Conservation (phyloP, 106 monocot species). For the Iris macrosiphon region DNA sequence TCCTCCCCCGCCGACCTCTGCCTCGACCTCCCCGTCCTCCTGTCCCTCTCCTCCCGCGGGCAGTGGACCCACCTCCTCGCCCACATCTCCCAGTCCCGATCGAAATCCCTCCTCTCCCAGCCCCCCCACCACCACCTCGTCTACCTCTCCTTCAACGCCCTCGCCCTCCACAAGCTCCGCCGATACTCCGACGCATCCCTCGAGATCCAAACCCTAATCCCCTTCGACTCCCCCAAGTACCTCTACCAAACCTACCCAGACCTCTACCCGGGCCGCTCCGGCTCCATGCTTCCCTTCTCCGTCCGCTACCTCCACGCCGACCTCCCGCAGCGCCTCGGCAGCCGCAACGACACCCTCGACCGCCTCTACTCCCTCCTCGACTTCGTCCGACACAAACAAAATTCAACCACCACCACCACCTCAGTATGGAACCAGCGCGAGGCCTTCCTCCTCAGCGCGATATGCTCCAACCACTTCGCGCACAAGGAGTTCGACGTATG, state of each 20-base stretch:
- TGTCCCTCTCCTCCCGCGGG: too few species aligned
- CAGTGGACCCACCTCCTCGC: too few species aligned
- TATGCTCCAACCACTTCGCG: conserved; percentile 57
- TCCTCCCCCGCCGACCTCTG: too few species aligned
- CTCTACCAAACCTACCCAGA: conserved; percentile 68
- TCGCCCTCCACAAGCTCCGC: conserved; percentile 88
- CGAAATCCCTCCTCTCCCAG: conserved; percentile 19
- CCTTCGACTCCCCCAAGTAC: conserved; percentile 44
- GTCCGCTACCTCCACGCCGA: conserved; percentile 70
- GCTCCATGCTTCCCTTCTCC: conserved; percentile 78
- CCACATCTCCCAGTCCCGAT: too few species aligned
- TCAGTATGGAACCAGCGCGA: conserved; percentile 56
- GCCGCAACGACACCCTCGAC: conserved; percentile 56
- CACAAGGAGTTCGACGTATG: conserved; percentile 80
- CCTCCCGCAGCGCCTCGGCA: conserved; percentile 60
- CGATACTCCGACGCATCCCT: conserved; percentile 51
- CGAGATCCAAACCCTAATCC: conserved; percentile 35
- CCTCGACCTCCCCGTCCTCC: too few species aligned
- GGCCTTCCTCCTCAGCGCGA: conserved; percentile 35
- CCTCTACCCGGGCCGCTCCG: conserved; percentile 42
- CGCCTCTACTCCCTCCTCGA: conserved; percentile 73
- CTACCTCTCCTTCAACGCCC: conserved; percentile 64
- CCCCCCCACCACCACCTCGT: conserved; percentile 80
- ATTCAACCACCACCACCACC: too few species aligned
- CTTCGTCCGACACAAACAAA: conserved; percentile 28